These are phyloP conservation scores for Hortiboletus flavorubellus DNA, from an alignment of 768 basidiomycete genomes.

Conservation along the genomic window DNA sequence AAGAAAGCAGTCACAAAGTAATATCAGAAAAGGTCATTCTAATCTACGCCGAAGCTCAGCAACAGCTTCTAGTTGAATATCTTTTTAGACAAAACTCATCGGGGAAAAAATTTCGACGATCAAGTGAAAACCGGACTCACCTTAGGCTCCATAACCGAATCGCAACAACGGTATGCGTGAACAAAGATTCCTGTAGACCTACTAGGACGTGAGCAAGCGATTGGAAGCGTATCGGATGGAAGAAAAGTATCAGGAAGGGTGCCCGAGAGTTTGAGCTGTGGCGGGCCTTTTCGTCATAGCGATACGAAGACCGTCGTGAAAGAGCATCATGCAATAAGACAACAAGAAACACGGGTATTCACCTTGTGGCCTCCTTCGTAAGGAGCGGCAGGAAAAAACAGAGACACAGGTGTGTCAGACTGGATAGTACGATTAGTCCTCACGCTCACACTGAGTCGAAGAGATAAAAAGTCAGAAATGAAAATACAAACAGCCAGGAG, in stretches of 20 bases:
- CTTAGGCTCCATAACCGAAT: not conserved
- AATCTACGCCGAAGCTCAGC: constrained; percentile 73
- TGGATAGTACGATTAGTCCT: not conserved
- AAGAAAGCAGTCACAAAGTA: not conserved
- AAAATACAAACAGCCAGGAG: constrained; percentile 73
- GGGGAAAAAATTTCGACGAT: not conserved
- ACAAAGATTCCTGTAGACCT: not conserved
- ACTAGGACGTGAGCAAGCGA: not conserved
- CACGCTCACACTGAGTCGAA: not conserved
- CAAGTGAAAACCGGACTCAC: constrained; percentile 2
- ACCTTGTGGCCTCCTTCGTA: constrained; percentile 7
- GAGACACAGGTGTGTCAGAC: not conserved
- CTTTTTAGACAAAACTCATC: constrained; percentile 33
- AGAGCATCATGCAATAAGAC: constrained; percentile 14
- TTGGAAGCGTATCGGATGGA: not conserved
- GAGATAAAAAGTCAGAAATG: constrained; percentile 43
- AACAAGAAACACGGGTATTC: not conserved
- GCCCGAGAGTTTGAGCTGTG: constrained; percentile 87
- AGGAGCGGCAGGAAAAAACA: no score
- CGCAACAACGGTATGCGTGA: accelerated
- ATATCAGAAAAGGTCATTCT: constrained; percentile 36
- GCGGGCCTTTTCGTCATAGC: constrained; percentile 87
- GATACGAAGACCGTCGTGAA: constrained; percentile 92
- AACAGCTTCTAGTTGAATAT: constrained; percentile 91
- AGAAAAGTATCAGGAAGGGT: constrained; percentile 56